Percentiles rank a stretch among this genome's conserved stretches.
These are phyloP conservation scores for Xanthoceras sorbifolium DNA, from an alignment of 345 rosid species.

Conservation along the genomic window DNA sequence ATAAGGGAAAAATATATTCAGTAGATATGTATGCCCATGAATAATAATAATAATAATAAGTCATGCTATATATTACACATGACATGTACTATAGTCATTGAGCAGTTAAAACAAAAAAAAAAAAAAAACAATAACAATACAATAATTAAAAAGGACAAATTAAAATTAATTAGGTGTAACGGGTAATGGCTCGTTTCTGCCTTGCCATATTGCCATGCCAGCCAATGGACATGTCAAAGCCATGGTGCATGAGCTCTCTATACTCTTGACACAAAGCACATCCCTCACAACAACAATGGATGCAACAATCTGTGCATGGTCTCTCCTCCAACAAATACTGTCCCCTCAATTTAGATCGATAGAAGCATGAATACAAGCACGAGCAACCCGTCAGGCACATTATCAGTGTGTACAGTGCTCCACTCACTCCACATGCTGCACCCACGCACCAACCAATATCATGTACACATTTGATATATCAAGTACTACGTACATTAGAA, in stretches of 20 bases:
- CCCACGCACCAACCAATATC: no score
- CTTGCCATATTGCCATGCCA: constrained; percentile 79
- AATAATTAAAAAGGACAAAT: not conserved
- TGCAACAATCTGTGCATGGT: constrained; percentile 52
- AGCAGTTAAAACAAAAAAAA: no score
- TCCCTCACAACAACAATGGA: constrained; percentile 56
- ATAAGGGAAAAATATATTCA: no score
- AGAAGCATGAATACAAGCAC: constrained; percentile 61
- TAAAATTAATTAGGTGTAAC: constrained; percentile 15
- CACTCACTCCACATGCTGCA: constrained; percentile 60
- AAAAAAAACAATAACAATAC: not conserved
- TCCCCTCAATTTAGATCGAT: constrained; percentile 62
- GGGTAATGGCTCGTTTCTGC: constrained; percentile 49
- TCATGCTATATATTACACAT: no score
- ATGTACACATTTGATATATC: no score
- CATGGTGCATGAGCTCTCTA: constrained; percentile 56
- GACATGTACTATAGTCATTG: no score
- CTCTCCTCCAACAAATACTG: constrained; percentile 53
- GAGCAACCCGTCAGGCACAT: constrained; percentile 41
- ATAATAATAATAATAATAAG: no score
- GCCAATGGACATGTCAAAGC: constrained; percentile 66
- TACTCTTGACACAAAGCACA: constrained; percentile 71
- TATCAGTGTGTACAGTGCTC: constrained; percentile 44
- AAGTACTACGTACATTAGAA: no score
- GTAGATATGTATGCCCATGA: no score